Percentiles rank a stretch among this genome's conserved stretches.
Evolutionary conservation across 2,329 filamentous ascomycete genomes (phyloP).

Genomic region (Trichophyton simii): DNA sequence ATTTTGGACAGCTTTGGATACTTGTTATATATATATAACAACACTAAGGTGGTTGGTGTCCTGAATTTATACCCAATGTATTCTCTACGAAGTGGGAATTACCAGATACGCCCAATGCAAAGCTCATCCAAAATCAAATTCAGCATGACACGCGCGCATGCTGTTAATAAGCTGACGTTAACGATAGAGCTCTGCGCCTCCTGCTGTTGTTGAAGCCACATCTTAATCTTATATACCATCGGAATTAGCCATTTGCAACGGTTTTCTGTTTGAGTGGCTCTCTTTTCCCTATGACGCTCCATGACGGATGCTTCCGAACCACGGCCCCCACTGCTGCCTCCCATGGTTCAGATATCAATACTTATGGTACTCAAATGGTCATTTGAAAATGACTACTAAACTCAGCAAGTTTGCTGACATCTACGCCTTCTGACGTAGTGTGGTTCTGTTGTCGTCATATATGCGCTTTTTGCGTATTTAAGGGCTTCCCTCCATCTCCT

Average conservation of each 20-base stretch:
- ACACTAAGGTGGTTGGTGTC: not conserved
- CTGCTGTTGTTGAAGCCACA: not conserved
- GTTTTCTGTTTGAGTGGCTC: not conserved
- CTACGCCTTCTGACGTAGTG: not conserved
- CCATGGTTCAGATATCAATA: not conserved
- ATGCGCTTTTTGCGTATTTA: not conserved
- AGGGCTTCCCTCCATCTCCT: not conserved
- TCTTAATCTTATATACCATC: not conserved
- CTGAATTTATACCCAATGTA: too few species aligned
- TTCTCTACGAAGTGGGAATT: too few species aligned
- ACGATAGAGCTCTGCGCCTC: too few species aligned
- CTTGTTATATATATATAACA: not conserved
- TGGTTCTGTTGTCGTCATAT: not conserved
- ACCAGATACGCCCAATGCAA: too few species aligned
- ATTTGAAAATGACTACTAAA: not conserved
- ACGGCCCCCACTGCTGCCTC: not conserved
- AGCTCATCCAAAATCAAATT: too few species aligned
- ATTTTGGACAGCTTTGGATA: not conserved
- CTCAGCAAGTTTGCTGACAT: not conserved
- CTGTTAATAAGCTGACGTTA: too few species aligned
- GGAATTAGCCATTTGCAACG: not conserved
- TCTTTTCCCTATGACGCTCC: not conserved
- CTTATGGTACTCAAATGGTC: not conserved
- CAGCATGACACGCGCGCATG: too few species aligned
- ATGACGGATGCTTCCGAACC: not conserved